Evolutionary conservation across 192 early-diverging fungal genomes (phyloP).

Genomic region (Pilaira anomala): DNA sequence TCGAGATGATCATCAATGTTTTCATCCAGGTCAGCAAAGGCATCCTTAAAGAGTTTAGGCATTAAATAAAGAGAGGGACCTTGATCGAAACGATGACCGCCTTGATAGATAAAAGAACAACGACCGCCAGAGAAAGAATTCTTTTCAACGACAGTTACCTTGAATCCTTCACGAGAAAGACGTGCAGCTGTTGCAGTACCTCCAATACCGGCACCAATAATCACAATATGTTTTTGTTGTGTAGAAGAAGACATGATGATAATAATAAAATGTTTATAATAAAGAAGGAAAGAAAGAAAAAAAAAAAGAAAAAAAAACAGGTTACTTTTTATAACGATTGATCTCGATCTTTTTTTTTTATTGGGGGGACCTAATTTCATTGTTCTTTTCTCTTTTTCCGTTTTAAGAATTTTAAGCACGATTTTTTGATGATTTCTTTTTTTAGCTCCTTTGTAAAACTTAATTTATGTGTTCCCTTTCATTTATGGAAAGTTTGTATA

Average conservation of each 20-base stretch:
- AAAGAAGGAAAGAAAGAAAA: conserved; percentile 10
- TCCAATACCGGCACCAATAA: conserved; percentile 56
- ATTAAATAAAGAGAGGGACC: conserved; percentile 58
- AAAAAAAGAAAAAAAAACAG: background rate
- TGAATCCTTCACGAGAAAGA: conserved; percentile 40
- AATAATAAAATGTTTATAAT: background rate
- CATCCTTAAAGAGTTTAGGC: conserved; percentile 49
- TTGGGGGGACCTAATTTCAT: too few species aligned
- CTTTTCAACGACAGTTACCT: conserved; percentile 48
- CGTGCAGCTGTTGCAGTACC: conserved; percentile 53
- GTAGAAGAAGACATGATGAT: conserved; percentile 14
- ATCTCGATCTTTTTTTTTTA: too few species aligned
- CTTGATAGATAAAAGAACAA: conserved; percentile 46
- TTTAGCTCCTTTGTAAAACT: too few species aligned
- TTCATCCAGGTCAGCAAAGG: conserved; percentile 48
- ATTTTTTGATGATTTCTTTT: too few species aligned
- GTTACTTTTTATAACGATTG: too few species aligned
- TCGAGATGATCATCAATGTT: conserved; percentile 44
- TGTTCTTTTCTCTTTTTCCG: too few species aligned
- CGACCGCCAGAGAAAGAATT: conserved; percentile 51
- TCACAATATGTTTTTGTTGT: conserved; percentile 42
- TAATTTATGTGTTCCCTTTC: too few species aligned
- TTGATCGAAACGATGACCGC: conserved; percentile 58
- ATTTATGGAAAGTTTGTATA: too few species aligned
- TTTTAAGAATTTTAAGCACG: too few species aligned